Base-by-base conservation (phyloP, 75 land plant genomes). In the Larix kaempferi region DNA sequence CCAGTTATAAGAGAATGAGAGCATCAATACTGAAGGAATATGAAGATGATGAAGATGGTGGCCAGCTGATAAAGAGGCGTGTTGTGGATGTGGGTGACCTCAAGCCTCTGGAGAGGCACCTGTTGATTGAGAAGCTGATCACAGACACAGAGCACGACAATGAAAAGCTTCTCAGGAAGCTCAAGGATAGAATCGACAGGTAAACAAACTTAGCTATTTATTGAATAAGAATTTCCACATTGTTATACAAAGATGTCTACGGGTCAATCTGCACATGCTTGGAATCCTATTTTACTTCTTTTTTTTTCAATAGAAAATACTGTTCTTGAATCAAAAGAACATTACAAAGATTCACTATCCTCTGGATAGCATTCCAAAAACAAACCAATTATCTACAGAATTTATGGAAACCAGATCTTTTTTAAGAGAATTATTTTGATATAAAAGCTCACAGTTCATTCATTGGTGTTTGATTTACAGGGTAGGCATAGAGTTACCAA, bases 401-500 rank as follows among this genome's bases (percentile, higher is more conserved):
- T 12, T 49, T 1, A 49, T 49, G 54, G 54, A 49, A 49, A 49
- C 54, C 54, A 49, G 12, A 49, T 49, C 8, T 49, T 49, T 10
- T 8, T 49, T 0, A 8, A 49, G 10, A 49, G 11, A 49, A 49
- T 6, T 44, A 2, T 49, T 49, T 1, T 44, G 49, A 44, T 44
- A 44, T 44, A 44, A 44, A 44, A 44, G 5, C 49, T 44, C 49
- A 0, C 11, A 11, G 2, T 49, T 49, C 13, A 49, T 49, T 49
- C 54, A 49, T 10, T 49, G 13, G 49, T 49, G 54, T 49, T 49
- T 49, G 54, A 49, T 49, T 11, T 80, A 73, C 57, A 92, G 95
- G 73, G 97, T 88, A 21, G 89, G 84, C 5, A 81, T 95, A 65
- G 76, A 92, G 66, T 56, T 89, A 27, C 95, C 98, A 6, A 91